A percentile compares a stretch with the other conserved stretches of the same genome.
Evolutionary conservation across 2,329 filamentous ascomycete genomes (phyloP).

Genomic region (Aspergillus sp.): DNA sequence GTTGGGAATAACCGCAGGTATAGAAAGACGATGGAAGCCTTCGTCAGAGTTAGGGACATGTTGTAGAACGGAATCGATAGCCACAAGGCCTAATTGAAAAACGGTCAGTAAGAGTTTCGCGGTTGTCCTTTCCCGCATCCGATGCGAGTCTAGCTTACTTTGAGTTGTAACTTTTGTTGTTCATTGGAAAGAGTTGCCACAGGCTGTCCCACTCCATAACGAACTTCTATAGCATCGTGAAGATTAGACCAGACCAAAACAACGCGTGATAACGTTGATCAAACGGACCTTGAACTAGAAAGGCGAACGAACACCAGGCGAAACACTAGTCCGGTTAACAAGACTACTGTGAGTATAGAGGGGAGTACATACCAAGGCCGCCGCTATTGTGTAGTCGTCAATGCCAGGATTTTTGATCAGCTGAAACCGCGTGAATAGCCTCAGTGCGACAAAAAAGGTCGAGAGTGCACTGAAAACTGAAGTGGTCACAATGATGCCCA

Average conservation of each 20-base stretch:
- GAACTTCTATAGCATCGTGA: neutral
- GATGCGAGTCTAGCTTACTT: neutral
- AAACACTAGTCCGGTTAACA: neutral
- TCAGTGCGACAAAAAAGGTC: neutral
- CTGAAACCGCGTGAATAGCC: neutral
- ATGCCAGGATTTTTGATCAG: neutral
- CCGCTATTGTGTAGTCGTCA: slow-evolving; percentile 1
- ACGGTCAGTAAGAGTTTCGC: neutral
- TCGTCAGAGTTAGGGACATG: slow-evolving; percentile 2
- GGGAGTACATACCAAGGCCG: neutral
- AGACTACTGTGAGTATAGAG: neutral
- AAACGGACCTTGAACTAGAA: neutral
- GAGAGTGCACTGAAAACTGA: slow-evolving; percentile 1
- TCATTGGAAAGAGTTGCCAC: neutral
- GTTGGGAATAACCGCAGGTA: slow-evolving; percentile 1
- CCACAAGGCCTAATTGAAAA: neutral
- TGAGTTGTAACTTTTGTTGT: neutral
- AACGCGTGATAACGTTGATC: neutral
- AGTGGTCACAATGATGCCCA: neutral
- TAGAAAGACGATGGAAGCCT: slow-evolving; percentile 1
- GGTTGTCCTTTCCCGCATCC: too few species aligned
- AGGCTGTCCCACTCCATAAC: slow-evolving; percentile 2
- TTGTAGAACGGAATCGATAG: slow-evolving; percentile 5
- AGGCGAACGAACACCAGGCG: neutral
- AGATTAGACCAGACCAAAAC: neutral